Base-by-base conservation (phyloP, 345 rosid genomes). In the Arabis alpina region DNA sequence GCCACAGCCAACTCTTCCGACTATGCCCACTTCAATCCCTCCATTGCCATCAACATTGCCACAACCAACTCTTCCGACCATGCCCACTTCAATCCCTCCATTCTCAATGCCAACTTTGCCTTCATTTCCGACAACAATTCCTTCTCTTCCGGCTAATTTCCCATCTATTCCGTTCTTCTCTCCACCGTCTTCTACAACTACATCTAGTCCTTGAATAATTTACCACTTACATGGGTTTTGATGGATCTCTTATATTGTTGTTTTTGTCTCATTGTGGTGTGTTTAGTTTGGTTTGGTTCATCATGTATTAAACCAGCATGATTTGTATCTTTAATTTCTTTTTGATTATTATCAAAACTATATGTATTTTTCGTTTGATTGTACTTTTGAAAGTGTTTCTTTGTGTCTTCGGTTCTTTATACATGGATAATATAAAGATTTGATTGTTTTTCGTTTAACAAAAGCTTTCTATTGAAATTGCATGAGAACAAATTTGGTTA, bases 111-210 rank as follows among this genome's bases (percentile, higher is more conserved):
- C 73, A 47, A 36, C 25, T 28, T 15, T 51, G 32, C 67, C 60
- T 49, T 19, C 73, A 15, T 27, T 51, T 28, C 74, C 67, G 0
- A 40, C 60, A 15, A 19, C 43, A 12, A 5, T 61, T 7, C 67
- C 67, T 70, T 70, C 53, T 28, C 52, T 70, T 43, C 67, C 60
- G 4, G 50, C 67, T 51, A 70, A 13, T 41, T 3, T 60, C 12
- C 74, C 67, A 60, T 50, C 52, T 32, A 15, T 70, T 60, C 66
- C 74, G 2, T 60, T 70, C 42, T 60, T 51, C 36, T 51, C 67
- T 16, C 67, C 74, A 2, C 74, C 67, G 0, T 60, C 74, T 40
- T 27, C 74, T 5, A 40, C 74, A 8, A 3, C 66, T 43, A 16
- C 66, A 15, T 13, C 60, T 4, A 70, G 61, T 51, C 74, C 74